Conservation (phyloP, 2,329 filamentous ascomycete species). For the Pseudocercospora crystallina region DNA sequence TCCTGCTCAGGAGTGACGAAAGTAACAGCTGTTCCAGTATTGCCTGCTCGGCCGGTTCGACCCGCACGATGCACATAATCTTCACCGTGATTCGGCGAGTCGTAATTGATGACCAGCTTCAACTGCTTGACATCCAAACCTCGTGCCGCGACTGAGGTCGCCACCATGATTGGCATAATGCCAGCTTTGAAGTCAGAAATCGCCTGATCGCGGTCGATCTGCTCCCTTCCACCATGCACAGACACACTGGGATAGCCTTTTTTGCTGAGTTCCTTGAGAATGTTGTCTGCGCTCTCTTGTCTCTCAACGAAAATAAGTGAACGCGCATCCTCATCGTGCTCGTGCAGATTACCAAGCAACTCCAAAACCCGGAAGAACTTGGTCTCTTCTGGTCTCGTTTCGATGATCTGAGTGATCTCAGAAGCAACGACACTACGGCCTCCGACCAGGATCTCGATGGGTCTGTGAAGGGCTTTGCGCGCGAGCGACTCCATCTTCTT, state of each 20-base stretch:
- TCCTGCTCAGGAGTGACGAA: constrained; percentile 92
- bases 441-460: constrained; percentile 89
- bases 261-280: constrained; percentile 71
- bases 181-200: constrained; percentile 93
- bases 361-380: constrained; percentile 86
- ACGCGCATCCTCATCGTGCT: constrained; percentile 83
- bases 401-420: constrained; percentile 86
- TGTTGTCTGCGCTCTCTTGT: constrained; percentile 37
- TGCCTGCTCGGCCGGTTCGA: constrained; percentile 89
- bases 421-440: constrained; percentile 69
- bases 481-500: constrained; percentile 87
- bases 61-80: constrained; percentile 95
- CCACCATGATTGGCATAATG: constrained; percentile 83
- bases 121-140: constrained; percentile 95
- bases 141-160: constrained; percentile 91
- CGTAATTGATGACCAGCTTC: constrained; percentile 93
- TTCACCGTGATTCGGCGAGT: constrained; percentile 89
- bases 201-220: constrained; percentile 87
- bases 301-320: constrained; percentile 63
- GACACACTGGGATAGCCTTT: constrained; percentile 91
- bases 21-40: constrained; percentile 91
- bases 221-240: constrained; percentile 91
- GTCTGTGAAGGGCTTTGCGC: constrained; percentile 80
- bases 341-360: constrained; percentile 82
- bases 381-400: constrained; percentile 75